Evolutionary conservation across 2,329 filamentous ascomycete species (phyloP).

Genomic region (Dothidotthia symphoricarpi): DNA sequence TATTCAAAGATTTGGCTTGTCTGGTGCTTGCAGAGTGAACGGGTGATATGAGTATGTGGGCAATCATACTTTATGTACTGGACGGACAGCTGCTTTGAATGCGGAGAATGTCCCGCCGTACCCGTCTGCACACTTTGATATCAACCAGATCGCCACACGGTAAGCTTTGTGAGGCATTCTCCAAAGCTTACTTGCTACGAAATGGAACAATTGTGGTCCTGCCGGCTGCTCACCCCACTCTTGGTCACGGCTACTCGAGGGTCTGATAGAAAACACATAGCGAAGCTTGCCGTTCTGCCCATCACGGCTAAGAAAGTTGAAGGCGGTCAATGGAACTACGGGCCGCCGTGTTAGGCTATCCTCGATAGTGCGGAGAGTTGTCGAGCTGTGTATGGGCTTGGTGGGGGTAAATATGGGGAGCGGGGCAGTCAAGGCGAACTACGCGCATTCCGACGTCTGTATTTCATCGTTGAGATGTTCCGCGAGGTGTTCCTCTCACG

Average conservation of each 20-base stretch:
- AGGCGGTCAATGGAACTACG: conserved; percentile 40
- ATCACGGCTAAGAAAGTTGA: conserved; percentile 17
- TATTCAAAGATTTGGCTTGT: too few relatives aligned
- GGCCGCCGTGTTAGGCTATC: conserved; percentile 39
- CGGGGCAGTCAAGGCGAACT: conserved; percentile 15
- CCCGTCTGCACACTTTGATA: conserved; percentile 36
- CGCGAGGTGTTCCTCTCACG: conserved; percentile 9
- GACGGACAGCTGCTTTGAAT: conserved; percentile 18
- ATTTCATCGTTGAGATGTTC: neutral
- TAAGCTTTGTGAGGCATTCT: conserved; percentile 25
- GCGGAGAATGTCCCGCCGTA: conserved; percentile 41
- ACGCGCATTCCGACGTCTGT: conserved; percentile 6
- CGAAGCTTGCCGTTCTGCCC: conserved; percentile 34
- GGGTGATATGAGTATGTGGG: conserved; percentile 11
- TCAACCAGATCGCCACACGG: conserved; percentile 24
- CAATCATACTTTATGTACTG: conserved; percentile 36
- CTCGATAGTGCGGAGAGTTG: conserved; percentile 19
- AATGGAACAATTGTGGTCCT: conserved; percentile 19
- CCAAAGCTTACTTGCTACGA: conserved; percentile 15
- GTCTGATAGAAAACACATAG: conserved; percentile 21
- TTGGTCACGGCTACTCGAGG: conserved; percentile 13
- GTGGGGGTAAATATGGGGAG: conserved; percentile 17
- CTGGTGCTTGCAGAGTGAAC: too few relatives aligned
- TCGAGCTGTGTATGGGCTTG: conserved; percentile 6
- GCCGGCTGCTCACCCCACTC: conserved; percentile 21